Evolutionary conservation across 2,329 filamentous ascomycete species (phyloP).

Genomic region (Bipolaris zeicola): DNA sequence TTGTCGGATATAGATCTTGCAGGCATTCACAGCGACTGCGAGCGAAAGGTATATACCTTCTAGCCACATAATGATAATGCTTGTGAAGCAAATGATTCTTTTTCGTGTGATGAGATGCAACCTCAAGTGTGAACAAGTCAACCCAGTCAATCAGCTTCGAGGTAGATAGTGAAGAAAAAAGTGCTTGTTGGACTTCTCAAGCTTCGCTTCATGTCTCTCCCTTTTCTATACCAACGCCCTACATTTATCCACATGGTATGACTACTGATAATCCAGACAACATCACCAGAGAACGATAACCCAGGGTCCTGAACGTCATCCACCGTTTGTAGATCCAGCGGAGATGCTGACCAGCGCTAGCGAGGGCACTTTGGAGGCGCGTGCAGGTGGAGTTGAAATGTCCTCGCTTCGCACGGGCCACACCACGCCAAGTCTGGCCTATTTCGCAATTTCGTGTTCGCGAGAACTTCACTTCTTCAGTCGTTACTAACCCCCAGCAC

Average conservation of each 20-base stretch:
- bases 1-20: conserved; percentile 40
- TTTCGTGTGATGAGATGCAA: background rate
- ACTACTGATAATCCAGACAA: background rate
- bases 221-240: background rate
- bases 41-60: conserved; percentile 28
- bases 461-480: conserved; percentile 17
- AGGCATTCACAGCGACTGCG: conserved; percentile 23
- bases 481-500: conserved; percentile 43
- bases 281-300: background rate
- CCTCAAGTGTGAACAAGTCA: no score
- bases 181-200: background rate
- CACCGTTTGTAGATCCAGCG: background rate
- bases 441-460: conserved; percentile 24
- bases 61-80: conserved; percentile 46
- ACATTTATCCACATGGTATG: background rate
- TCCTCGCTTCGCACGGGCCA: conserved; percentile 14
- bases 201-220: background rate
- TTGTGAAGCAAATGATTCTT: conserved; percentile 7
- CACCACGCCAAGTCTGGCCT: conserved; percentile 17
- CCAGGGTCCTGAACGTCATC: background rate
- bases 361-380: conserved; percentile 1
- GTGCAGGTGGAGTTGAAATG: conserved; percentile 4
- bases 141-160: no score
- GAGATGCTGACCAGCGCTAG: background rate
- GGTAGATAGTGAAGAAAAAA: background rate